Base-by-base conservation (phyloP, 495 filamentous ascomycete genomes). In the Gamarada debralockiae region DNA sequence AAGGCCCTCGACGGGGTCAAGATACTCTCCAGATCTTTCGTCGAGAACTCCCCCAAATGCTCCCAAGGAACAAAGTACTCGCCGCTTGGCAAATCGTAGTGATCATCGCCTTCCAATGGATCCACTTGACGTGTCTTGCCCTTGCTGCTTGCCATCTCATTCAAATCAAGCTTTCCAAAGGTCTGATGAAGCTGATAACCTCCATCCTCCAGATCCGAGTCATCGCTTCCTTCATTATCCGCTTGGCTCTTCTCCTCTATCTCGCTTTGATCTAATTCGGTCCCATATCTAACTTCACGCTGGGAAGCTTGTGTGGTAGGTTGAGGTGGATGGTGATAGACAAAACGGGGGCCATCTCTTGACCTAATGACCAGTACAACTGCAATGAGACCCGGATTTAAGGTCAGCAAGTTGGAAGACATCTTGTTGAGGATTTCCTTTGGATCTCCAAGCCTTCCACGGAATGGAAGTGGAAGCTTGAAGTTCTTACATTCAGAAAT, bases 321-420 rank as follows among this genome's bases (percentile, higher is more conserved):
- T 52, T 73, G 76, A 20, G 82, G 81, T 13, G 92, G 92, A 65
- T 95, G 95, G 72, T 97, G 91, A 73, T 95, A 97, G 61, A 95
- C 85, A 64, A 95, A 87, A 41, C 80, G 78, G 22, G 91, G 88
- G 5, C 90, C 90, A 56, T 87, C 85, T 47, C 84, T 82, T 5
- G 89, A 87, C 52, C 88, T 81, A 57, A 96, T 85, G 31, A 96
- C 81, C 36, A 95, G 77, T 4, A 89, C 89, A 53, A 95, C 79
- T 34, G 90, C 85, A 58, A 86, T 81, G 56, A 80, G 48, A 10
- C 56, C 50, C 1, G 62, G 34, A 25, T 47, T 27, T 12, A 52
- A 24, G 7, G 36, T 20, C 14, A 41, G 4, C 4, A 25, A 23
- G 24, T 21, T 12, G 1, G 55, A 44, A 33, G 43, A 31, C 31